Conservation (phyloP, 805 yeast genomes). For the Candida coleopterorum region DNA sequence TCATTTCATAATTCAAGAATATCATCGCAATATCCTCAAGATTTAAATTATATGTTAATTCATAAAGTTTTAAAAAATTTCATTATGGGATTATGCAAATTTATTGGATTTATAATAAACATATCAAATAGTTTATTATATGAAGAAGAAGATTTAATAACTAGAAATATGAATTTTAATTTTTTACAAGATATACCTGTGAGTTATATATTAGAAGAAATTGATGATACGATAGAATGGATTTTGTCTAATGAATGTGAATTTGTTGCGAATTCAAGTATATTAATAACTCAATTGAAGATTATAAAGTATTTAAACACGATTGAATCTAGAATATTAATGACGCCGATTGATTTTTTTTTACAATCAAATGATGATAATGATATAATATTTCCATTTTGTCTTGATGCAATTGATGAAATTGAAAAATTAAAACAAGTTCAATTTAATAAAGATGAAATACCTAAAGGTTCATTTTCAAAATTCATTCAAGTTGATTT, state of each 20-base stretch:
- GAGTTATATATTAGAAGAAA: slow-evolving; percentile 18
- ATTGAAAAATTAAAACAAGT: slow-evolving; percentile 6
- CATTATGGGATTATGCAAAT: slow-evolving; percentile 49
- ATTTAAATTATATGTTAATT: slow-evolving; percentile 27
- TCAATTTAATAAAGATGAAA: background rate
- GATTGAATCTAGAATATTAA: slow-evolving; percentile 15
- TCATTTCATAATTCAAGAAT: slow-evolving; percentile 13
- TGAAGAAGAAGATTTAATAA: slow-evolving; percentile 73
- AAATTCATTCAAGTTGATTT: slow-evolving; percentile 31
- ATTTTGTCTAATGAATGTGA: slow-evolving; percentile 10
- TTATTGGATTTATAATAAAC: slow-evolving; percentile 43
- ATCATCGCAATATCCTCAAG: slow-evolving; percentile 8
- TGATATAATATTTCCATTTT: slow-evolving; percentile 9
- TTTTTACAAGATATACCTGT: slow-evolving; percentile 22
- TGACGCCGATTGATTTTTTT: slow-evolving; percentile 1
- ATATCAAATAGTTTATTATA: slow-evolving; percentile 57
- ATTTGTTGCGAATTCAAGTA: background rate
- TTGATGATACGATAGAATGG: slow-evolving; percentile 33
- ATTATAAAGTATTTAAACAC: slow-evolving; percentile 25
- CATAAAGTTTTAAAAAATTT: slow-evolving; percentile 50
- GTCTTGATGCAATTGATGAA: slow-evolving; percentile 14
- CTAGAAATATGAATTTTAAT: slow-evolving; percentile 53
- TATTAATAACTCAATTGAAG: slow-evolving; percentile 17
- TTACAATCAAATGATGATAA: background rate
- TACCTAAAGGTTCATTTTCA: slow-evolving; percentile 27